Base-by-base conservation (phyloP, 768 basidiomycete genomes). In the Hypsizygus marmoreus region DNA sequence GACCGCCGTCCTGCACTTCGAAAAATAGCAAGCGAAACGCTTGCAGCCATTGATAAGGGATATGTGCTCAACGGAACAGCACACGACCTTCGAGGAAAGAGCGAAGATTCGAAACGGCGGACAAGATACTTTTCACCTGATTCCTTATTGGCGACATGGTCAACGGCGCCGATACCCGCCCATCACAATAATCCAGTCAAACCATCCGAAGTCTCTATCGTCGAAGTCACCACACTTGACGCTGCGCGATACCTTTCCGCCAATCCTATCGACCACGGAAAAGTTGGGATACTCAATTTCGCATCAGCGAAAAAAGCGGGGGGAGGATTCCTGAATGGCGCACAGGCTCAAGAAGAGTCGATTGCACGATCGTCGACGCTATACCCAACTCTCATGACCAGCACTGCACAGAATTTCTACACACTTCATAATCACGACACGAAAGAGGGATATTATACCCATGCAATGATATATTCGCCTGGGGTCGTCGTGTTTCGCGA, bases 261-360 rank as follows among this genome's bases (percentile, higher is more conserved):
- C 23, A 56, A 55, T 16, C 33, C 53, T 34, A 38, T 54, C 42
- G 35, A 54, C 32, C 36, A 57, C 20, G 41, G 54, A 10, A 66
- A 72, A 43, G 68, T 88, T 9, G 86, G 86, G 14, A 65, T 90
- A 12, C 77, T 91, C 22, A 90, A 84, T 59, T 90, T 90, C 56
- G 88, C 88, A 2, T 86, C 84, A 1, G 87, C 88, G 3, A 84
- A 77, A 40, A 79, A 80, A 28, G 83, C 86, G 1, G 88, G 88
- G 1, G 88, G 89, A 3, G 89, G 89, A 5, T 90, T 91, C 64
- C 73, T 78, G 47, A 73, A 64, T 44, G 89, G 88, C 12, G 80
- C 86, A 0, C 79, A 82, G 47, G 88, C 89, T 1, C 88, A 91
- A 56, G 89, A 91, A 61, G 88, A 91, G 62, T 83, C 82, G 28